Conservation (phyloP, 306 rosid genomes). For the Gynostemma pentaphyllum region DNA sequence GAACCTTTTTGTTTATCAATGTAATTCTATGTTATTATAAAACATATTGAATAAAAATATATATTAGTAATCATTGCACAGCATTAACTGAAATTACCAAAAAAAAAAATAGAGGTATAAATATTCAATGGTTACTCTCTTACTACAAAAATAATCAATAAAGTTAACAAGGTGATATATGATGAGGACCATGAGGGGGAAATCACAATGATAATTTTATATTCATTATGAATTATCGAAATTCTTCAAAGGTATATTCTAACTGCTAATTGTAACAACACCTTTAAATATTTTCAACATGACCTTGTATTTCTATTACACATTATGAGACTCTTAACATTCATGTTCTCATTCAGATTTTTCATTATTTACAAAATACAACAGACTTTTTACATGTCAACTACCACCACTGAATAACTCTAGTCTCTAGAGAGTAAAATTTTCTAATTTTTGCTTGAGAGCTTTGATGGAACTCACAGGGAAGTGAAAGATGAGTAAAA, state of each 20-base stretch:
- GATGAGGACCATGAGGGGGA: background rate
- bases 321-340: no score
- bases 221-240: background rate
- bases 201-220: background rate
- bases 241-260: background rate
- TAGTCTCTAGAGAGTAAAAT: background rate
- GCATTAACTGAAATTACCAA: background rate
- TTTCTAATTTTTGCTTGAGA: background rate
- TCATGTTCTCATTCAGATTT: background rate
- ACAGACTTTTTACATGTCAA: background rate
- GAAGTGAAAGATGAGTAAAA: no score
- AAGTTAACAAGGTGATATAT: background rate
- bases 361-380: background rate
- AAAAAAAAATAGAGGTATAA: no score
- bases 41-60: no score
- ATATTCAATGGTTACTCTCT: background rate
- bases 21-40: no score
- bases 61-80: background rate
- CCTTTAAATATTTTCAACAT: no score
- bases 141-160: background rate
- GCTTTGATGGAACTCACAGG: no score
- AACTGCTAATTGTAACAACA: background rate
- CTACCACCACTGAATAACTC: background rate
- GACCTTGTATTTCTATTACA: no score
- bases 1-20: no score